Base-by-base conservation (phyloP, 140 eudicot genomes). In the Anethum foeniculum region DNA sequence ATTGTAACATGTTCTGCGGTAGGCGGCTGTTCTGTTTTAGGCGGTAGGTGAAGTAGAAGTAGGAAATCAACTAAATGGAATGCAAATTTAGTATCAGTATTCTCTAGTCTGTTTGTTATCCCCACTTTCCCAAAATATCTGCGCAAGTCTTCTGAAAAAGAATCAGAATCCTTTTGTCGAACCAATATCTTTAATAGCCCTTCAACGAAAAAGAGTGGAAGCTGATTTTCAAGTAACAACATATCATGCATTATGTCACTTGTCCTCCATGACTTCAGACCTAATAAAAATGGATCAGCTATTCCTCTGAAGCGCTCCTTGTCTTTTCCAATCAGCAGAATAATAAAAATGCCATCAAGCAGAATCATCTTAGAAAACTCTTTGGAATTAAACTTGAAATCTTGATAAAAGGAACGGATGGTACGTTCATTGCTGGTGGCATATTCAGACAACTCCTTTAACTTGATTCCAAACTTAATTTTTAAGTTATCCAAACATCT, bases 191-290 rank as follows among this genome's bases (percentile, higher is more conserved):
- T 0, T 19, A 51, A 49, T 28, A 44, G 23, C 32, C 10, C 65
- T 7, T 7, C 1, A 6, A 34, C 6, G 32, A 58, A 68, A 46
- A 27, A 14, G 54, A 71, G 1, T 3, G 79, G 79, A 71, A 80
- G 73, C 44, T 80, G 79, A 34, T 80, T 80, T 41, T 80, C 83
- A 32, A 77, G 71, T 34, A 77, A 71, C 39, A 69, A 7, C 52
- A 80, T 46, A 34, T 80, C 83, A 23, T 80, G 83, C 78, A 19
- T 30, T 71, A 80, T 6, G 72, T 80, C 83, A 48, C 78, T 28
- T 15, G 11, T 10, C 79, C 74, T 38, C 78, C 71, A 54, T 48
- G 18, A 51, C n/a, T 80, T 71, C 0, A 54, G 56, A 28, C 54
- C 54, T 36, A 38, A 34, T 0, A 23, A 0, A 18, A 5, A 2